Evolutionary conservation across 75 land plant species (phyloP), one percentile per base, ranked within the genome.

Genomic region (Azolla pinnata): DNA sequence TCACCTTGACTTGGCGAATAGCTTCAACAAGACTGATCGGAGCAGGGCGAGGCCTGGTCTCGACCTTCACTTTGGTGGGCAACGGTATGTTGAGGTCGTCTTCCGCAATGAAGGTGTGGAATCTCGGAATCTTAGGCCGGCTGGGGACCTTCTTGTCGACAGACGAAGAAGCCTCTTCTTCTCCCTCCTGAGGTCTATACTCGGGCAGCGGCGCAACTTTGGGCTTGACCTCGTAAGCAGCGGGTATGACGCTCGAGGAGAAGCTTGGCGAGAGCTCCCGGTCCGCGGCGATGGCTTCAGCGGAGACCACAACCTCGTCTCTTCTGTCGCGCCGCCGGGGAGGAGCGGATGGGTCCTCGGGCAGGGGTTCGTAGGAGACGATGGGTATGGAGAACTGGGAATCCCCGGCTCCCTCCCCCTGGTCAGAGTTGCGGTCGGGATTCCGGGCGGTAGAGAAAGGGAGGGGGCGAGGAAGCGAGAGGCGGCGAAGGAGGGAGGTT

Each of bases 1-100:
- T n/a, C n/a, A 90, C 97, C 93, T 91, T 87, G 40, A 91, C 83
- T 49, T 66, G 63, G n/a, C 70, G 70, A 59, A 91, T 91, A 56
- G 97, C 97, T 8, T 87, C 86, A 44, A 48, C 26, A 46, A 91
- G 56, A 54, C 79, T 78, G 53, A 72, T 46, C 50, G 70, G 35
- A 8, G 50, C 72, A 60, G 56, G 70, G 18, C 57, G 59, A 20
- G 58, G 46, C 72, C 67, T 69, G 63, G 69, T 65, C 56, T 68
- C 80, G 21, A 44, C 56, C 44, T 60, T 72, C 31, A 76, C 63
- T 28, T 81, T 46, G 2, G 48, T 62, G 0, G 97, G 91, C 18
- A 76, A 76, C 0, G 97, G 88, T 12, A 83, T 17, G 0, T 27
- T 55, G 35, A 34, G 24, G 40, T 75, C 64, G 45, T 68, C 66